Evolutionary conservation across 106 monocot genomes (phyloP).

Genomic region (Posidonia australis): DNA sequence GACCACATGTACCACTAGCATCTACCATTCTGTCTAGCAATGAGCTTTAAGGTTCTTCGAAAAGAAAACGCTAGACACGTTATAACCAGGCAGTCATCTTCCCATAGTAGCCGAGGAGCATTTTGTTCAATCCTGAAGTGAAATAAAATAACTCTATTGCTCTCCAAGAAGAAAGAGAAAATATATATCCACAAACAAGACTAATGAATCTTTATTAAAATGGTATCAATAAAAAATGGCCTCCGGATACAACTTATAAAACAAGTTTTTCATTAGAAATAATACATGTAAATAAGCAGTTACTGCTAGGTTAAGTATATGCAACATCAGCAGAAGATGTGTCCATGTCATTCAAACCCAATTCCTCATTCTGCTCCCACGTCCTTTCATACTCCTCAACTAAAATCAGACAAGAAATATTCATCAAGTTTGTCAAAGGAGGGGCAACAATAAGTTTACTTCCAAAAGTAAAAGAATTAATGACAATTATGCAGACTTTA

Average conservation of each 20-base stretch:
- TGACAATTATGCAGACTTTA: neutral
- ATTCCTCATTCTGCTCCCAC: slow-evolving; percentile 98
- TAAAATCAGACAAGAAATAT: slow-evolving; percentile 11
- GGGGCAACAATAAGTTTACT: too few relatives aligned
- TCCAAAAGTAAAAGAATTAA: neutral
- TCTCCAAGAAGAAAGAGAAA: too few relatives aligned
- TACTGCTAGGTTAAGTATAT: slow-evolving; percentile 19
- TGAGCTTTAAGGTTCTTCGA: too few relatives aligned
- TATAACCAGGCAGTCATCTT: too few relatives aligned
- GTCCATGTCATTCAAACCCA: slow-evolving; percentile 96
- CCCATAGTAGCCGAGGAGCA: too few relatives aligned
- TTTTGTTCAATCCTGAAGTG: too few relatives aligned
- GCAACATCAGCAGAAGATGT: slow-evolving; percentile 80
- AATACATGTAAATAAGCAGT: neutral
- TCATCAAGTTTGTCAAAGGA: neutral
- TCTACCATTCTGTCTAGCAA: too few relatives aligned
- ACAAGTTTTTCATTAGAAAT: neutral
- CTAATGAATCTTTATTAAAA: neutral
- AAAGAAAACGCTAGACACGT: too few relatives aligned
- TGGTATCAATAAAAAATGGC: neutral
- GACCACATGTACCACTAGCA: too few relatives aligned
- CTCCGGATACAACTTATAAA: neutral
- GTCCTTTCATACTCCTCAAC: slow-evolving; percentile 92
- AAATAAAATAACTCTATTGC: too few relatives aligned
- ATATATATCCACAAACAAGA: neutral